Base-by-base conservation (phyloP, 495 filamentous ascomycete species). In the Venustampulla echinocandica region DNA sequence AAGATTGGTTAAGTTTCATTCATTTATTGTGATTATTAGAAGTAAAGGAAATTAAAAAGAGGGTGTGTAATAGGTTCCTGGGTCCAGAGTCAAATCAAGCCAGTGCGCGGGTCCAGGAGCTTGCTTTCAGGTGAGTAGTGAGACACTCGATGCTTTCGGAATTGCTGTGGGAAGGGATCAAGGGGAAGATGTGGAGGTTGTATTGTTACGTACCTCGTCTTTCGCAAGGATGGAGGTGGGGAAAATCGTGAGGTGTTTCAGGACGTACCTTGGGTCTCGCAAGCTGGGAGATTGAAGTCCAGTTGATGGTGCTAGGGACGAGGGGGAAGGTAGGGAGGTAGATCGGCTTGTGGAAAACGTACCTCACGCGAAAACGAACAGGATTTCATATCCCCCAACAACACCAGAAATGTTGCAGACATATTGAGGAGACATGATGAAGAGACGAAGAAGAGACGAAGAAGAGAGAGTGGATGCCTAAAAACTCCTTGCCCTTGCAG, bases 401-500 rank as follows among this genome's bases (percentile, higher is more conserved):
- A 39, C 28, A 47, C 47, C 46, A 52, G 27, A 30, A 30, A 30
- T n/a, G 27, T 30, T 30, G n/a, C 27, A 30, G n/a, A 30, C n/a
- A 30, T n/a, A 30, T n/a, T 30, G 27, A 30, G n/a, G 27, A 44
- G 35, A 42, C 32, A 37, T 15, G 20, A n/a, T 6, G 20, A 21
- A 23, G 7, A 20, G 10, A 42, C 9, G n/a, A 25, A 42, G 4
- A 25, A 5, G 23, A 42, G 23, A 42, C 13, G 13, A 20, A 19
- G 2, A 20, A 32, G 27, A 54, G 50, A 50, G 45, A 55, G 48
- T 55, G 55, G 51, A 52, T 52, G 52, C 49, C 44, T 55, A 52
- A 49, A 17, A 42, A 28, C 22, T 5, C 33, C 32, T 42, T 34
- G 28, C 24, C 35, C 36, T 49, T 33, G 32, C 25, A 32, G 34